These are phyloP conservation scores for Aspergillus viridinutans DNA, from an alignment of 2,329 filamentous ascomycete species.

Conservation along the genomic window DNA sequence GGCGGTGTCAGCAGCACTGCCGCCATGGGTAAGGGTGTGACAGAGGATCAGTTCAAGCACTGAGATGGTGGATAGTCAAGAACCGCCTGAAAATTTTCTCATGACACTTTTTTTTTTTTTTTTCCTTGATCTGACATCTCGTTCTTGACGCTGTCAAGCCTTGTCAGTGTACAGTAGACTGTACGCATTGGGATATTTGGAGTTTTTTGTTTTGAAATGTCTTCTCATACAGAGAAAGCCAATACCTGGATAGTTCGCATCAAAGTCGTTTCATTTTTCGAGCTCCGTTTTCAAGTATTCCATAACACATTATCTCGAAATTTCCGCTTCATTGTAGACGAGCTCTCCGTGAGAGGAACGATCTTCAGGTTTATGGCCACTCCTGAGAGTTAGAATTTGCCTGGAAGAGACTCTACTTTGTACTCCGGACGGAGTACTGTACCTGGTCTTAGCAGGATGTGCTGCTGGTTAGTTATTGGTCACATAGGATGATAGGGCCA, in stretches of 20 bases:
- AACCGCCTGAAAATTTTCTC: not conserved
- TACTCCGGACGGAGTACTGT: not conserved
- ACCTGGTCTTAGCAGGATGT: not conserved
- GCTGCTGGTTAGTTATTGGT: not conserved
- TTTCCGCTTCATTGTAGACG: not conserved
- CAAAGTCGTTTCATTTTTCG: not conserved
- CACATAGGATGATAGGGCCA: not conserved
- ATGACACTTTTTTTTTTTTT: not conserved
- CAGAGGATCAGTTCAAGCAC: slow-evolving; percentile 88
- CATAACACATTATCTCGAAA: too few relatives aligned
- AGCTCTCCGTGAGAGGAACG: not conserved
- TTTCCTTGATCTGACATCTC: not conserved
- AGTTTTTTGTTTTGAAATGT: not conserved
- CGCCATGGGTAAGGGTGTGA: slow-evolving; percentile 96
- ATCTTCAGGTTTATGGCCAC: not conserved
- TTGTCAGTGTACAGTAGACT: not conserved
- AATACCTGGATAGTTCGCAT: not conserved
- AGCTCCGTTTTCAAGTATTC: not conserved
- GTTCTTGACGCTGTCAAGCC: not conserved
- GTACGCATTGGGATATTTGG: not conserved
- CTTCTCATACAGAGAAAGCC: not conserved
- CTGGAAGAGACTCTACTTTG: not conserved
- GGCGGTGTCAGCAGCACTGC: slow-evolving; percentile 88
- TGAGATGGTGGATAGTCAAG: slow-evolving; percentile 15
- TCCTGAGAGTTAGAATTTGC: not conserved